These are phyloP conservation scores for Senna siamea DNA, from an alignment of 306 rosid species.

Conservation along the genomic window DNA sequence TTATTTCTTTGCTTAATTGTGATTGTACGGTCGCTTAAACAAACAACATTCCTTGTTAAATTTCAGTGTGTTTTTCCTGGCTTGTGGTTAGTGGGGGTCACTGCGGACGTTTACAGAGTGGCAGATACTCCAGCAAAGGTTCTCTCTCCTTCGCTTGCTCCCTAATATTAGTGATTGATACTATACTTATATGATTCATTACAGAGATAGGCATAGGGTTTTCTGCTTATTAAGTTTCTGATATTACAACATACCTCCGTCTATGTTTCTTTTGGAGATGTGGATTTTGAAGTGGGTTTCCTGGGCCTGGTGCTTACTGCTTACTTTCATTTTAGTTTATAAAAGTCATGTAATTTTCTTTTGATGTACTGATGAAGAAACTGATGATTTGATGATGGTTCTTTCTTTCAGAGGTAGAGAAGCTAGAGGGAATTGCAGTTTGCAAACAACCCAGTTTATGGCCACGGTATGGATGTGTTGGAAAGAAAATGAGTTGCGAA, in stretches of 20 bases:
- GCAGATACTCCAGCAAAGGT: conserved; percentile 81
- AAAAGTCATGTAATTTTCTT: no score
- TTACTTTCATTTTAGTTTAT: no score
- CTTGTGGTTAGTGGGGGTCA: conserved; percentile 82
- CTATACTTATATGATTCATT: background rate
- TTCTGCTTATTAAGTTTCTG: conserved; percentile 12
- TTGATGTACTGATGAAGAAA: background rate
- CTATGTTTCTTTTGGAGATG: background rate
- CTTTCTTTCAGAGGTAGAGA: conserved; percentile 66
- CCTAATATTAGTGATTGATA: background rate
- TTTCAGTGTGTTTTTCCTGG: conserved; percentile 84
- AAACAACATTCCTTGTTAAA: background rate
- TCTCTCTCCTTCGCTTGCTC: no score
- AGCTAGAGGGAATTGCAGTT: conserved; percentile 29
- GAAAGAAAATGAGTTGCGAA: conserved; percentile 27
- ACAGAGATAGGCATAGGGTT: conserved; percentile 44
- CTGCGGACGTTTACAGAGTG: conserved; percentile 68
- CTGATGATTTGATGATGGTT: conserved; percentile 16
- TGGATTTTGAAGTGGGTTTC: background rate
- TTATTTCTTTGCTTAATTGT: background rate
- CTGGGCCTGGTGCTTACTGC: no score
- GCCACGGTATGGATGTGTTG: conserved; percentile 37
- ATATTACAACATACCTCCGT: background rate
- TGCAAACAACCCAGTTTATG: conserved; percentile 5
- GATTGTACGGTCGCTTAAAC: conserved; percentile 2